phyloP scores from a whole-genome alignment of 2,329 filamentous ascomycete species.

The Immersiporthe knoxdaviesiana region DNA sequence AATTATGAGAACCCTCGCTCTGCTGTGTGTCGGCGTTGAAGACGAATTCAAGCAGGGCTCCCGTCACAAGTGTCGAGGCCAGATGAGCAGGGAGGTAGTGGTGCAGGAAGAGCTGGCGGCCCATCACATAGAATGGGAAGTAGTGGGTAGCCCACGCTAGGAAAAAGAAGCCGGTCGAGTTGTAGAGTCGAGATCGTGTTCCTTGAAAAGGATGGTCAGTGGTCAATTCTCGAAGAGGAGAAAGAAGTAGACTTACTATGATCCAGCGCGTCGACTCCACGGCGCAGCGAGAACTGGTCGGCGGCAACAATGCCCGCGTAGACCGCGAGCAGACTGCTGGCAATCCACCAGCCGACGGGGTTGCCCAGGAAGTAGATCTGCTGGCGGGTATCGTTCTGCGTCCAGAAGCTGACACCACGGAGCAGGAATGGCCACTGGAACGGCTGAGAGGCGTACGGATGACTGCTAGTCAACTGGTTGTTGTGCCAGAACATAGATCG shows the following conservation, averaged over 20 bases:
- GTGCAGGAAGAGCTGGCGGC: conserved; percentile 95
- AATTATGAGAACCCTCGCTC: conserved; percentile 50
- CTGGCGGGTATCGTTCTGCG: conserved; percentile 88
- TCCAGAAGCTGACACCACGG: conserved; percentile 98
- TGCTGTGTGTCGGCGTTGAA: conserved; percentile 84
- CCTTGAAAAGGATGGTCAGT: conserved; percentile 56
- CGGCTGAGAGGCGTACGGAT: conserved; percentile 92
- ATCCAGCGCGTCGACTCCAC: conserved; percentile 91
- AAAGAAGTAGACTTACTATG: conserved; percentile 70
- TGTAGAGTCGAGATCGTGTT: conserved; percentile 91
- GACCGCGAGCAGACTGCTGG: conserved; percentile 88
- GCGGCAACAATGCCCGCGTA: conserved; percentile 90
- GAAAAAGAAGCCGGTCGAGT: conserved; percentile 99
- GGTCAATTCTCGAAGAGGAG: not conserved
- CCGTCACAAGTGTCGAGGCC: conserved; percentile 86
- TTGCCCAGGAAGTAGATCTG: conserved; percentile 99
- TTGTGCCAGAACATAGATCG: conserved; percentile 99
- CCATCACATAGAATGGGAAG: conserved; percentile 97
- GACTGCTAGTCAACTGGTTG: conserved; percentile 94
- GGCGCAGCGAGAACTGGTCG: conserved; percentile 89
- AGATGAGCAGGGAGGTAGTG: conserved; percentile 96
- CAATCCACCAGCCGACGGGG: conserved; percentile 95
- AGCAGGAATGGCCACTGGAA: conserved; percentile 98
- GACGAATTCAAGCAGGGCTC: conserved; percentile 91
- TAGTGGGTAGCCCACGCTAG: conserved; percentile 97